Evolutionary conservation across 129 eudicot species (phyloP), one percentile per base, ranked within the genome.

Genomic region (Glebionis coronaria): DNA sequence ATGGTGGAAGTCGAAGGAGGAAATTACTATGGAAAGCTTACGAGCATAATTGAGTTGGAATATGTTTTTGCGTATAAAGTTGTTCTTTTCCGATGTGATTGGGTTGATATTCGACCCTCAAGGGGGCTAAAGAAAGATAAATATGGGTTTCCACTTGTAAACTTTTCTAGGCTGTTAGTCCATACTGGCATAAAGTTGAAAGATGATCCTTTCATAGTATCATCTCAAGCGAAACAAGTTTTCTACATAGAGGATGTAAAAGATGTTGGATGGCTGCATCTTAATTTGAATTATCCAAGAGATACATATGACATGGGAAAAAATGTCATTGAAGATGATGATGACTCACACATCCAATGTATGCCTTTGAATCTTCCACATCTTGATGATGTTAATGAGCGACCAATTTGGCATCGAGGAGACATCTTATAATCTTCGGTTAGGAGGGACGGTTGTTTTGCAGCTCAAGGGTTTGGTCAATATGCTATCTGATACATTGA

Each of bases 191-290:
- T 5, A 14, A 1, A 46, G 12, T 51, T 51, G 56, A 29, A 59
- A 13, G 64, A 59, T 59, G 45, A 59, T 59, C 64, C 64, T 27
- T 59, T 27, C 35, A 51, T 51, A 51, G 16, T 51, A 12, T 51
- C 56, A 5, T 51, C 56, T 1, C 56, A 51, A 51, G 56, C 64
- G 14, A 59, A 13, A 29, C 64, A 59, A 29, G 45, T 58, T 8
- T 58, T 27, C 64, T 58, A 58, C 64, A 58, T 58, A 27, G 44
- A 58, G 44, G 64, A 58, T 58, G 3, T 28, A 5, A 58, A 58
- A 29, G 45, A 58, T 29, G 44, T 27, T 28, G 64, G 44, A 27
- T 58, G 64, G 64, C 29, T 44, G 20, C 56, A 50, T 50, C 21
- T 50, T 12, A 50, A 12, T 12, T 2, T 50, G 56, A 50, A 14